Percentiles rank a stretch among this genome's conserved stretches.
Conservation (phyloP, 2,329 filamentous ascomycete genomes). For the Diaporthe destruens region DNA sequence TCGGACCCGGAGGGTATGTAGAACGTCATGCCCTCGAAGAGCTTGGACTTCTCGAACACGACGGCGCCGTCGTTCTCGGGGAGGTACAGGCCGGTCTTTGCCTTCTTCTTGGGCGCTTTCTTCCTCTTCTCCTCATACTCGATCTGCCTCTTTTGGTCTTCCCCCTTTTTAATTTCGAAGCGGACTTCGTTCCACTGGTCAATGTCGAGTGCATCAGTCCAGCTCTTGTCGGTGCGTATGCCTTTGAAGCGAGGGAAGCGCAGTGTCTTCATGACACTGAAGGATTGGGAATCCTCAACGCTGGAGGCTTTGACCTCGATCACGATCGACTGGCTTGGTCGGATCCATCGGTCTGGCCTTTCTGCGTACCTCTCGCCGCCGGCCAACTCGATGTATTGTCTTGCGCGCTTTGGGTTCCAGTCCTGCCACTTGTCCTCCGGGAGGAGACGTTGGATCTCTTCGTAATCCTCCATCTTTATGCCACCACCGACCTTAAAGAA, state of each 20-base stretch:
- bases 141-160: slow-evolving; percentile 79
- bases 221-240: slow-evolving; percentile 84
- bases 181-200: slow-evolving; percentile 83
- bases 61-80: slow-evolving; percentile 71
- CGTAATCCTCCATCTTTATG: slow-evolving; percentile 87
- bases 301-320: slow-evolving; percentile 90
- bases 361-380: slow-evolving; percentile 79
- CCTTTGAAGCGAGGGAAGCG: slow-evolving; percentile 92
- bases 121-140: slow-evolving; percentile 77
- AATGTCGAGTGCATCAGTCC: slow-evolving; percentile 82
- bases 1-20: slow-evolving; percentile 84
- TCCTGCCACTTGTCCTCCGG: slow-evolving; percentile 87
- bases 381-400: slow-evolving; percentile 82
- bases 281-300: slow-evolving; percentile 80
- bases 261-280: slow-evolving; percentile 81
- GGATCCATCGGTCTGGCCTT: slow-evolving; percentile 92
- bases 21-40: slow-evolving; percentile 84
- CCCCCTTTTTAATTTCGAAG: slow-evolving; percentile 75
- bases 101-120: slow-evolving; percentile 65
- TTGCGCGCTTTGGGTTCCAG: slow-evolving; percentile 85
- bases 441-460: slow-evolving; percentile 83
- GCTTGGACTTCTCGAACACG: slow-evolving; percentile 61
- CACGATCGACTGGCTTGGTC: slow-evolving; percentile 87
- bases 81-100: slow-evolving; percentile 78
- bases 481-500: slow-evolving; percentile 99